A percentile compares a stretch with the other conserved stretches of the same genome.
phyloP scores from a whole-genome alignment of 345 rosid species.

The Sisymbrium irio region DNA sequence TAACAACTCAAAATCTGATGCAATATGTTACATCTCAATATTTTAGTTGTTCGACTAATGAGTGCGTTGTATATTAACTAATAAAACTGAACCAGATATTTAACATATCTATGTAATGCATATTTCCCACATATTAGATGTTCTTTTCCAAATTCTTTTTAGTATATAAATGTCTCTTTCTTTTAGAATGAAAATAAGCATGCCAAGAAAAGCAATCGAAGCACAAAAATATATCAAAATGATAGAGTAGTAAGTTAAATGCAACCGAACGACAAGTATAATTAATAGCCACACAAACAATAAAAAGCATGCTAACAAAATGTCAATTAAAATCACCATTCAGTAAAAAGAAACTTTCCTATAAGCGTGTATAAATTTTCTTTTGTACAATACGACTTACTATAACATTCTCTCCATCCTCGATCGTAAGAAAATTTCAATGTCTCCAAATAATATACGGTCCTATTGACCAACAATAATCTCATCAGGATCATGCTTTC shows the following conservation, averaged over 20 bases:
- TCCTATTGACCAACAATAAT: conserved; percentile 18
- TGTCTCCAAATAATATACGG: conserved; percentile 3
- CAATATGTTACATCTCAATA: background rate
- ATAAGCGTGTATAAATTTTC: conserved; percentile 7
- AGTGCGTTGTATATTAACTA: background rate
- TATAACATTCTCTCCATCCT: background rate
- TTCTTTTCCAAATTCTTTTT: background rate
- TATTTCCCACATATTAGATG: background rate
- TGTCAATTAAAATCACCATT: conserved; percentile 9
- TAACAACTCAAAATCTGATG: background rate
- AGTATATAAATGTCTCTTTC: background rate
- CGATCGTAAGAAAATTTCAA: conserved; percentile 2
- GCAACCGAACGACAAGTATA: background rate
- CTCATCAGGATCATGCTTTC: conserved; percentile 1
- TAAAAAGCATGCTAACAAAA: conserved; percentile 6
- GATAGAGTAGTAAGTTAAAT: background rate
- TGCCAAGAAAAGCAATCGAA: conserved; percentile 2
- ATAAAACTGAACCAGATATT: background rate
- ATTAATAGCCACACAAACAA: background rate
- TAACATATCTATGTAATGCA: background rate
- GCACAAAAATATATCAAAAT: background rate
- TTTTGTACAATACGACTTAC: conserved; percentile 30
- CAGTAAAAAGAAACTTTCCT: conserved; percentile 1
- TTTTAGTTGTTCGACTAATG: background rate
- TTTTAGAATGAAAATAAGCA: background rate